These are phyloP conservation scores for Floccularia luteovirens DNA, from an alignment of 768 basidiomycete genomes.

Conservation along the genomic window DNA sequence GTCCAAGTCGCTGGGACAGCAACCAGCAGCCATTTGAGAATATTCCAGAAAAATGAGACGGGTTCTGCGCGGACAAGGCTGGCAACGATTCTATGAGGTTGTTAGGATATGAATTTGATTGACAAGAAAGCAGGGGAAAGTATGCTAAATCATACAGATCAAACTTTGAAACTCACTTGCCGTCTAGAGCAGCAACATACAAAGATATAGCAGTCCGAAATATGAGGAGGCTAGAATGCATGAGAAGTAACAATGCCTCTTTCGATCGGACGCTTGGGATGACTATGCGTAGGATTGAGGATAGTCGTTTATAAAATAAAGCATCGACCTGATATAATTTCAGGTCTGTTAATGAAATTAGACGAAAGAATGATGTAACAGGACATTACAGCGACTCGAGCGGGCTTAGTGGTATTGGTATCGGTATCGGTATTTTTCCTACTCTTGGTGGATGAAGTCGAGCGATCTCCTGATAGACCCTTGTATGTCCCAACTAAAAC, in stretches of 20 bases:
- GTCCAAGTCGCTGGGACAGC: constrained; percentile 93
- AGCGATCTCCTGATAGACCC: constrained; percentile 39
- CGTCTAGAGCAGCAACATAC: constrained; percentile 92
- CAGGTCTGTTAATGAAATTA: too few species aligned
- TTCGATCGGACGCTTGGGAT: constrained; percentile 82
- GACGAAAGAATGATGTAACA: too few species aligned
- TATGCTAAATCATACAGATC: not conserved
- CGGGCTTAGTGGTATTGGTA: constrained; percentile 29
- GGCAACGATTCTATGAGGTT: constrained; percentile 71
- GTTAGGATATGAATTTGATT: not conserved
- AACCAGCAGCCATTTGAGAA: constrained; percentile 83
- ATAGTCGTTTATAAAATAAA: constrained; percentile 78
- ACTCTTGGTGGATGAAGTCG: constrained; percentile 22
- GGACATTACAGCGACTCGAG: constrained; percentile 54
- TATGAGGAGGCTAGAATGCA: constrained; percentile 86
- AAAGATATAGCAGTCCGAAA: constrained; percentile 88
- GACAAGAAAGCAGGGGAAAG: not conserved
- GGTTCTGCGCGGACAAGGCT: constrained; percentile 87
- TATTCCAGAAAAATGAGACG: constrained; percentile 72
- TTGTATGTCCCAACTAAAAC: constrained; percentile 58
- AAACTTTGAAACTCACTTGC: constrained; percentile 48
- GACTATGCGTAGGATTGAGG: constrained; percentile 73
- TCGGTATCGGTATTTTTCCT: constrained; percentile 23
- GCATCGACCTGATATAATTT: constrained; percentile 68
- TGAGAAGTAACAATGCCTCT: constrained; percentile 78